phyloP scores from a whole-genome alignment of 2,329 filamentous ascomycete genomes.

The Periconia sp. region DNA sequence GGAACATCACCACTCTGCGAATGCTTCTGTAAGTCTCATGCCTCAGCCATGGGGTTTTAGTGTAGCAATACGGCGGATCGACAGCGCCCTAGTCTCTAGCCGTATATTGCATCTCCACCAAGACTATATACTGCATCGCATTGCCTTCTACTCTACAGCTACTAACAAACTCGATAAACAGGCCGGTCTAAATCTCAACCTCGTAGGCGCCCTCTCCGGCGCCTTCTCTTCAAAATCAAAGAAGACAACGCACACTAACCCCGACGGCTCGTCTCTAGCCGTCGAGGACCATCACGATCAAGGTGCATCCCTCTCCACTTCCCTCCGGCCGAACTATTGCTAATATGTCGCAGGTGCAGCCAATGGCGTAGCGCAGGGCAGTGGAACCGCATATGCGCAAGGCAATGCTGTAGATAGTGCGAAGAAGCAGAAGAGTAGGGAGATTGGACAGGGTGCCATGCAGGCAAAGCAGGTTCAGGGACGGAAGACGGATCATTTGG shows the following conservation, averaged over 20 bases:
- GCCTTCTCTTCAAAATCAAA: conserved; percentile 34
- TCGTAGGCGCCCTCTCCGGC: conserved; percentile 43
- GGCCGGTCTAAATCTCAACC: conserved; percentile 45
- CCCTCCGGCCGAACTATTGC: not conserved
- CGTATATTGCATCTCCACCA: too few relatives aligned
- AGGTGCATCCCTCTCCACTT: conserved; percentile 19
- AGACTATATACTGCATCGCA: too few relatives aligned
- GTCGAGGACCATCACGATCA: conserved; percentile 33
- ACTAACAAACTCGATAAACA: conserved; percentile 8
- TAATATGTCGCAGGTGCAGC: conserved; percentile 19
- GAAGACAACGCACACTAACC: conserved; percentile 36
- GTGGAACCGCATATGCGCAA: conserved; percentile 28
- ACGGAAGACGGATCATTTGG: conserved; percentile 41
- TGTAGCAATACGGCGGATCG: too few relatives aligned
- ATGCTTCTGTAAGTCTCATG: conserved; percentile 34
- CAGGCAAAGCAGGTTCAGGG: conserved; percentile 11
- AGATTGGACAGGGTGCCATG: conserved; percentile 17
- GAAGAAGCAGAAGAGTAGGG: conserved; percentile 16
- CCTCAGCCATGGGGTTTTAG: too few relatives aligned
- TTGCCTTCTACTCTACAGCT: not conserved
- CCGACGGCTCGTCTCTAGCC: conserved; percentile 29
- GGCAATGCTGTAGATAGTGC: conserved; percentile 22
- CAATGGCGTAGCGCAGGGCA: conserved; percentile 23
- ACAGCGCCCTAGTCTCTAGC: too few relatives aligned
- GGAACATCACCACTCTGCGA: conserved; percentile 38